phyloP scores from a whole-genome alignment of 2,329 filamentous ascomycete species.

The Didymosphaeria variabile region DNA sequence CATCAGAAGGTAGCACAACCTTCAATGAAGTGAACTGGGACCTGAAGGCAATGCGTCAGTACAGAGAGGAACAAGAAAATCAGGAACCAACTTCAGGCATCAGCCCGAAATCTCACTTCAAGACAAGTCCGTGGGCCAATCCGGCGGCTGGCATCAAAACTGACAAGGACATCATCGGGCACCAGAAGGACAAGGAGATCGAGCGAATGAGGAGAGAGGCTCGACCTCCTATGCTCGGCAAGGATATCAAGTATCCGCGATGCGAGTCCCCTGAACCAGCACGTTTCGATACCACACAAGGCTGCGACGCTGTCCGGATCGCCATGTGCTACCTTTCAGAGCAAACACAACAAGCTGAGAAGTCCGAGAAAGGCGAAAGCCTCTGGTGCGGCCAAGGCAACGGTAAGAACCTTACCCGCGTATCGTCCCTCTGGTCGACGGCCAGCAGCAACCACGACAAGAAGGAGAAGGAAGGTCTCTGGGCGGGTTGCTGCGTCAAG shows the following conservation, averaged over 20 bases:
- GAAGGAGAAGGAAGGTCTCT: conserved; percentile 68
- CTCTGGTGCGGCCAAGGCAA: conserved; percentile 65
- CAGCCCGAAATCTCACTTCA: conserved; percentile 39
- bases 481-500: conserved; percentile 74
- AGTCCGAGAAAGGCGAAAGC: conserved; percentile 59
- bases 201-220: conserved; percentile 66
- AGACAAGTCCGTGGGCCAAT: conserved; percentile 50
- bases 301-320: conserved; percentile 58
- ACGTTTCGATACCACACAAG: conserved; percentile 80
- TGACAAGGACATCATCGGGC: conserved; percentile 35
- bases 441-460: conserved; percentile 60
- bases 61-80: conserved; percentile 66
- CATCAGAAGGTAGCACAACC: conserved; percentile 66
- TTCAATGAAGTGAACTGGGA: conserved; percentile 75
- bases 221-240: conserved; percentile 86
- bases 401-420: conserved; percentile 39
- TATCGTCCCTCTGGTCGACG: conserved; percentile 47
- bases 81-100: conserved; percentile 50
- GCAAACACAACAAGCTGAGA: conserved; percentile 55
- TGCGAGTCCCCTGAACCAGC: conserved; percentile 86
- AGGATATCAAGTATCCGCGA: conserved; percentile 79
- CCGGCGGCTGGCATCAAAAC: conserved; percentile 39
- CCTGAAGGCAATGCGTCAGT: conserved; percentile 80
- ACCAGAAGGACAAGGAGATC: conserved; percentile 54
- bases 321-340: conserved; percentile 61